Base-by-base conservation (phyloP, 805 yeast genomes). In the Vanderwaltozyma yarrowii region DNA sequence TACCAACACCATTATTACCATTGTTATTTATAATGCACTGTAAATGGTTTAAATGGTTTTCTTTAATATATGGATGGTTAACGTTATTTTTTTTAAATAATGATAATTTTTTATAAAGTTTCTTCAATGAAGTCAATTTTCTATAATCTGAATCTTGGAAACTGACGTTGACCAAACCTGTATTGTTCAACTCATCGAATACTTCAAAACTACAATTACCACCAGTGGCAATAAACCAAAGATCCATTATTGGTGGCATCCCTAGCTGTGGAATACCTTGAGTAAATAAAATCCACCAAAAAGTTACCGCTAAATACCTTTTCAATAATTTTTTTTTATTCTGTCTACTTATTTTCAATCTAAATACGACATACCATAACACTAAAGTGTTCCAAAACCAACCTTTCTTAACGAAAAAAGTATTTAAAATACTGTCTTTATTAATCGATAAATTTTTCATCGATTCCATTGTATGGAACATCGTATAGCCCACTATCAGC, bases 331-430 rank as follows among this genome's bases (percentile, higher is more conserved):
- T 33, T 19, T 16, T 32, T 4, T 20, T 20, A 27, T 20, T 27
- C 10, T 21, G n/a, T 5, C 32, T 32, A 7, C 25, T 30, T 3
- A 25, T 10, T 17, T 16, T 33, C 19, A 30, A 19, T 17, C 16
- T 30, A 21, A 27, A 46, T 21, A 25, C 44, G 33, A 28, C 52
- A 51, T 49, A 50, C 51, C 52, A 48, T 16, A 51, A 44, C 3
- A 69, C 67, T 4, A 71, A 5, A 0, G 76, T 58, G 1, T 95
- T 87, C 97, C 96, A 92, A 13, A 75, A 68, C 97, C 97, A 92
- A 2, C 96, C 97, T 19, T 69, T 70, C 51, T 89, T 92, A 28
- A 89, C 96, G 55, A 92, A 84, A 6, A 71, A 33, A 16, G 69
- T 70, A 58, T 89, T 89, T 43, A 88, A 53, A 14, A 86, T 24